Evolutionary conservation across 179 eudicot genomes (phyloP).

Genomic region (Pouteria campechiana): DNA sequence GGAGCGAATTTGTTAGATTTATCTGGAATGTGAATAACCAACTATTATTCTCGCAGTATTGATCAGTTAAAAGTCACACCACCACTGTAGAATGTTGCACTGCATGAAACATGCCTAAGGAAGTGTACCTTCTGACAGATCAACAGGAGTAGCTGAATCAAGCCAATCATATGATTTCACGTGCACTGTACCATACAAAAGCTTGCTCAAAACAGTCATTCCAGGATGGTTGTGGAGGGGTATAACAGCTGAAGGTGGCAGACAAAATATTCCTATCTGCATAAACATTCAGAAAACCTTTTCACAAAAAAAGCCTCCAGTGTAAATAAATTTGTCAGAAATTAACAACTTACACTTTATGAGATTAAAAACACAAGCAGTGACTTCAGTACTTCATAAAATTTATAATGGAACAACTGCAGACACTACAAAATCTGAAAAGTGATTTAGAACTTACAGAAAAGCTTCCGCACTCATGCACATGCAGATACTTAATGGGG

Average conservation of each 20-base stretch:
- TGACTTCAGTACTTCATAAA: too few species aligned
- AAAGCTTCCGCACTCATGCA: constrained; percentile 78
- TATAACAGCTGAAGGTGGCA: constrained; percentile 56
- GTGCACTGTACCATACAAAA: constrained; percentile 53
- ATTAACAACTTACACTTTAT: too few species aligned
- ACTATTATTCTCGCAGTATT: too few species aligned
- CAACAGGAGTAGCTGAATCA: constrained; percentile 19
- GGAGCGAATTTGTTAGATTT: too few species aligned
- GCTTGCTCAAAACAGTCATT: constrained; percentile 73
- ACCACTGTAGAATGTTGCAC: too few species aligned
- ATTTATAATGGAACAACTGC: not conserved
- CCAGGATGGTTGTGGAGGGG: constrained; percentile 76
- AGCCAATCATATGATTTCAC: constrained; percentile 60
- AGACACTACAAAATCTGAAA: not conserved
- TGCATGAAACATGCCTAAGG: not conserved
- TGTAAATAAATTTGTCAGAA: not conserved
- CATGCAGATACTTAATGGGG: constrained; percentile 73
- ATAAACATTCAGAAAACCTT: constrained; percentile 9
- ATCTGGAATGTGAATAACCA: too few species aligned
- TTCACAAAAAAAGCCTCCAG: too few species aligned
- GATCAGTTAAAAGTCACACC: too few species aligned
- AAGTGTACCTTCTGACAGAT: constrained; percentile 46
- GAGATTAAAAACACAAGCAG: too few species aligned
- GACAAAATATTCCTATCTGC: constrained; percentile 53
- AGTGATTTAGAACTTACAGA: constrained; percentile 77